Conservation (phyloP, 2,329 filamentous ascomycete genomes). For the Lachnellula suecica region DNA sequence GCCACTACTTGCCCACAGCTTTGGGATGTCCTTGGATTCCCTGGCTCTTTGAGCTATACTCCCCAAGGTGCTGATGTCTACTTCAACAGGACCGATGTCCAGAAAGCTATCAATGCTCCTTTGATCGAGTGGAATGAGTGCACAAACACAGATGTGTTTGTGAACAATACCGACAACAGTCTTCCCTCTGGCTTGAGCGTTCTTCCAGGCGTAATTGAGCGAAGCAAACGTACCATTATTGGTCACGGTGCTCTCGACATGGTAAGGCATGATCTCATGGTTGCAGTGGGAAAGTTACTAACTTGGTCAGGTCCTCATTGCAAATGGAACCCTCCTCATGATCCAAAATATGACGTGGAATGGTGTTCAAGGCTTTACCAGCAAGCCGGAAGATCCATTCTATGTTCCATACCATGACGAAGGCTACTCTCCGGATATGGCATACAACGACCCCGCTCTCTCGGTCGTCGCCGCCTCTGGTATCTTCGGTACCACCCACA, state of each 20-base stretch:
- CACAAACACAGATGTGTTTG: conserved; percentile 44
- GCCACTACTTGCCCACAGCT: conserved; percentile 68
- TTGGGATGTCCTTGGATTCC: conserved; percentile 69
- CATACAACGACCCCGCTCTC: conserved; percentile 60
- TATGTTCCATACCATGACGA: conserved; percentile 47
- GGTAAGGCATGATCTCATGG: conserved; percentile 44
- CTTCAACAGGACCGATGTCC: conserved; percentile 61
- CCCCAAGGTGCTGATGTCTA: conserved; percentile 62
- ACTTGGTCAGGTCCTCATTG: conserved; percentile 53
- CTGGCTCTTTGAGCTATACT: conserved; percentile 62
- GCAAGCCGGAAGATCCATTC: conserved; percentile 37
- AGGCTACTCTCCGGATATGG: background rate
- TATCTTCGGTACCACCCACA: conserved; percentile 67
- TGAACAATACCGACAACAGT: conserved; percentile 49
- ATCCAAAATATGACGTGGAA: conserved; percentile 72
- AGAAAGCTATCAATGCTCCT: conserved; percentile 64
- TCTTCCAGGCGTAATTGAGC: conserved; percentile 71
- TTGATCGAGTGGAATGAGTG: conserved; percentile 67
- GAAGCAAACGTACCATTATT: conserved; percentile 71
- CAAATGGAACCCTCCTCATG: conserved; percentile 56
- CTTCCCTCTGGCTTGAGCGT: conserved; percentile 54
- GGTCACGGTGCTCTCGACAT: conserved; percentile 60
- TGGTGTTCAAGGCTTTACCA: conserved; percentile 57
- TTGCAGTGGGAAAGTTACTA: background rate
- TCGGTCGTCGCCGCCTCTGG: conserved; percentile 67